These are phyloP conservation scores for Nothophoma quercina DNA, from an alignment of 2,329 filamentous ascomycete genomes.

Conservation along the genomic window DNA sequence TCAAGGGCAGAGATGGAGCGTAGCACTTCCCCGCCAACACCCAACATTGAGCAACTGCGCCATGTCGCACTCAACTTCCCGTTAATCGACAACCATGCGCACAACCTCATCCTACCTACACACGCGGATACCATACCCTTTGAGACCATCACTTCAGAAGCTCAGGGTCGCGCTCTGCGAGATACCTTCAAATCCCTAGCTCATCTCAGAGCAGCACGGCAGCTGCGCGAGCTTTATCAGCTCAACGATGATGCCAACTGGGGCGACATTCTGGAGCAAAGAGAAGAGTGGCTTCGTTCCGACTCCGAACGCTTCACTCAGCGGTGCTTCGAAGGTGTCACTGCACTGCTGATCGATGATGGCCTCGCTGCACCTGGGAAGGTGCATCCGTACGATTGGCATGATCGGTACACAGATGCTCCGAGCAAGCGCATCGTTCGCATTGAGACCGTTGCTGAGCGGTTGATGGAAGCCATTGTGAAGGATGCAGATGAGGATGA, in stretches of 20 bases:
- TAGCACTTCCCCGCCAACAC: slow-evolving; percentile 21
- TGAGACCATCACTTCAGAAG: slow-evolving; percentile 75
- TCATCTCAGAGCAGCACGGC: slow-evolving; percentile 73
- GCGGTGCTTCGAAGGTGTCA: slow-evolving; percentile 74
- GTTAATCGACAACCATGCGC: slow-evolving; percentile 77
- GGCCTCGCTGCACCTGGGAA: slow-evolving; percentile 65
- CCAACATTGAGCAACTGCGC: slow-evolving; percentile 42
- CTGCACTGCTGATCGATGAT: slow-evolving; percentile 81
- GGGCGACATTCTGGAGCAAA: slow-evolving; percentile 60
- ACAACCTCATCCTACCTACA: slow-evolving; percentile 68
- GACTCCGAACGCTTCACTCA: slow-evolving; percentile 64
- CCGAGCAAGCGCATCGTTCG: slow-evolving; percentile 77
- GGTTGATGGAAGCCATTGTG: slow-evolving; percentile 63
- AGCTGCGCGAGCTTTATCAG: slow-evolving; percentile 70
- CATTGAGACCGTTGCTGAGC: slow-evolving; percentile 75
- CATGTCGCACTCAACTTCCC: slow-evolving; percentile 55
- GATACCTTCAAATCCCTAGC: slow-evolving; percentile 69
- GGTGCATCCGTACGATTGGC: slow-evolving; percentile 66
- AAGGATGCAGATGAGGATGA: slow-evolving; percentile 48
- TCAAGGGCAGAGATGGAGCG: slow-evolving; percentile 27
- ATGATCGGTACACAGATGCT: slow-evolving; percentile 67
- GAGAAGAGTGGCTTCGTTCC: slow-evolving; percentile 56
- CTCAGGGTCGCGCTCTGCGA: slow-evolving; percentile 70
- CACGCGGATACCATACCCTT: slow-evolving; percentile 61
- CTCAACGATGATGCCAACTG: slow-evolving; percentile 67